phyloP scores from a whole-genome alignment of 768 basidiomycete genomes.

The Calocybe indica region DNA sequence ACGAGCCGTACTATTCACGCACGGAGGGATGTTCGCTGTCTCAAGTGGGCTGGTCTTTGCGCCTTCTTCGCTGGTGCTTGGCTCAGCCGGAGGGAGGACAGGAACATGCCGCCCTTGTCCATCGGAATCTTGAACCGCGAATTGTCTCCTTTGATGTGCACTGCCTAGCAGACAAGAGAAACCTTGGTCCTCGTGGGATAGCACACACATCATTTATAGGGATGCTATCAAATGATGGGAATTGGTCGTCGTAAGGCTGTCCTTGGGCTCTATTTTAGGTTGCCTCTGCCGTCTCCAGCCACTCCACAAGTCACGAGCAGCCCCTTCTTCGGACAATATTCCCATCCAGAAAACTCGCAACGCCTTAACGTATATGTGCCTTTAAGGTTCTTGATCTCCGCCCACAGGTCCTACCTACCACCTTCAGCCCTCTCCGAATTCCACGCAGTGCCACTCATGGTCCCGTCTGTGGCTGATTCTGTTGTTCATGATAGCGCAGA shows the following conservation, averaged over 20 bases:
- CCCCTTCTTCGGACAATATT: neutral
- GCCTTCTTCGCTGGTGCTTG: no score
- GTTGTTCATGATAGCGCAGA: conserved; percentile 7
- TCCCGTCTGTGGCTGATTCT: conserved; percentile 9
- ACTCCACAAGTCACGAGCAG: neutral
- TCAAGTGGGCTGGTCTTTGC: no score
- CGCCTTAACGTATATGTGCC: conserved; percentile 7
- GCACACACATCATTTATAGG: neutral
- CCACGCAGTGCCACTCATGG: conserved; percentile 15
- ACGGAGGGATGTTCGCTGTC: no score
- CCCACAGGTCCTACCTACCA: conserved; percentile 14
- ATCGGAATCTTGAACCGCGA: no score
- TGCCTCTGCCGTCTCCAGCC: neutral
- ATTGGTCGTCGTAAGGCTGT: neutral
- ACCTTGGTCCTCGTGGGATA: neutral
- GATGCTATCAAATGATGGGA: conserved; percentile 3
- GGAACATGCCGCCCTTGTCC: no score
- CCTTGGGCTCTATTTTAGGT: neutral
- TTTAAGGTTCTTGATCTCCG: conserved; percentile 16
- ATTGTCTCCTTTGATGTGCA: no score
- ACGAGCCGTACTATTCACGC: no score
- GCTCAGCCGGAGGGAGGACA: no score
- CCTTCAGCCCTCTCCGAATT: conserved; percentile 20
- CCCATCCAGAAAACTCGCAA: neutral
- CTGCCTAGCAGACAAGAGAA: neutral